phyloP scores from a whole-genome alignment of 768 basidiomycete species.

The Dendrothele bispora region DNA sequence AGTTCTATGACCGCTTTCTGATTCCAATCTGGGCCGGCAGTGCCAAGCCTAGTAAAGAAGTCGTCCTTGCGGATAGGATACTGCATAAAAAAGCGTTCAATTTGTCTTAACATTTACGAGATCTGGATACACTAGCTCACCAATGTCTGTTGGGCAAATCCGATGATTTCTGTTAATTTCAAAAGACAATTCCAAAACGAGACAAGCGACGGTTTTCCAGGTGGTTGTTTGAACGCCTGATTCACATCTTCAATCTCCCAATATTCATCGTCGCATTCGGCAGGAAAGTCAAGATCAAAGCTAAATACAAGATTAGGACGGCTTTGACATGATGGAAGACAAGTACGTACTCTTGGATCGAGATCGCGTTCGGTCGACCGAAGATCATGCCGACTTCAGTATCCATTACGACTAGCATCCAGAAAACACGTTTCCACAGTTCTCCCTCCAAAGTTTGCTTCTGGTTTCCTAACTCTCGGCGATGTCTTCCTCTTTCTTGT shows the following conservation, averaged over 20 bases:
- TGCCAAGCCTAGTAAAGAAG: slow-evolving; percentile 50
- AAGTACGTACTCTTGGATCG: slow-evolving; percentile 67
- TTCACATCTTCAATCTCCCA: slow-evolving; percentile 61
- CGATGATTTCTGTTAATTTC: slow-evolving; percentile 59
- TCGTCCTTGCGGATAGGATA: slow-evolving; percentile 66
- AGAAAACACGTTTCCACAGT: slow-evolving; percentile 46
- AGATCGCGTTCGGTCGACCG: slow-evolving; percentile 71
- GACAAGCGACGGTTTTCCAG: slow-evolving; percentile 50
- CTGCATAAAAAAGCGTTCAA: slow-evolving; percentile 32
- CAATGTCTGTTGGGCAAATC: slow-evolving; percentile 57
- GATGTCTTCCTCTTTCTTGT: slow-evolving; percentile 52
- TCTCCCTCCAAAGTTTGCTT: slow-evolving; percentile 38
- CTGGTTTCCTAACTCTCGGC: slow-evolving; percentile 25
- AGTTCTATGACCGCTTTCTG: slow-evolving; percentile 68
- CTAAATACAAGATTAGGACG: slow-evolving; percentile 30
- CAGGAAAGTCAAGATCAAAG: slow-evolving; percentile 67
- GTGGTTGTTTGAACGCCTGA: slow-evolving; percentile 64
- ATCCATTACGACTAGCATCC: too few relatives aligned
- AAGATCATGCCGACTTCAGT: too few relatives aligned
- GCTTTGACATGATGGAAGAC: neutral
- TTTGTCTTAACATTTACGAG: neutral
- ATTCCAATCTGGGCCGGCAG: slow-evolving; percentile 50
- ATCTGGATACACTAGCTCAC: slow-evolving; percentile 42
- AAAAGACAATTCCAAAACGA: slow-evolving; percentile 56
- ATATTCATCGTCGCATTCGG: slow-evolving; percentile 68